A percentile compares a stretch with the other conserved stretches of the same genome.
Conservation (phyloP, 441 rosid genomes). For the Geranium incanum region DNA sequence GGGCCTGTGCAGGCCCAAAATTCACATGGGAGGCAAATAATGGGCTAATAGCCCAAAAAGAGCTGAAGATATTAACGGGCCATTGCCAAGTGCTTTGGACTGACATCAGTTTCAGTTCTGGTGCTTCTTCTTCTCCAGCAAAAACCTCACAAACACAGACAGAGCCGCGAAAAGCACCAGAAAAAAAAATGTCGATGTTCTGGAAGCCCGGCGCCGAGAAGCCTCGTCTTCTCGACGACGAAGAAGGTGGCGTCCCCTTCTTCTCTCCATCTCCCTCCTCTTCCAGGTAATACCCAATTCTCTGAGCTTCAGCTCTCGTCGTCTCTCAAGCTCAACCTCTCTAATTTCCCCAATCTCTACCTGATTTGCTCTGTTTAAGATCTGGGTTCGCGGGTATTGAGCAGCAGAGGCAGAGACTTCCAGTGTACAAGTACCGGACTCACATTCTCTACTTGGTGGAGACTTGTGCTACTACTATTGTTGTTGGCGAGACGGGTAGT, state of each 20-base stretch:
- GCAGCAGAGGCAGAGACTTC: constrained; percentile 82
- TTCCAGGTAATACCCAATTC: constrained; percentile 6
- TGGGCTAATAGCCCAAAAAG: background rate
- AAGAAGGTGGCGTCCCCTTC: constrained; percentile 88
- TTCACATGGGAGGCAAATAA: background rate
- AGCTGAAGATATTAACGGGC: background rate
- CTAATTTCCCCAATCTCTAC: background rate
- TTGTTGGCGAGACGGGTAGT: constrained; percentile 97
- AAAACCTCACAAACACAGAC: background rate
- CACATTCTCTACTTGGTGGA: constrained; percentile 78
- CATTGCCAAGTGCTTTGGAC: background rate
- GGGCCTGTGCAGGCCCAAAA: background rate
- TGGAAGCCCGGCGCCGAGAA: constrained; percentile 93
- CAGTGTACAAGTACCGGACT: constrained; percentile 74
- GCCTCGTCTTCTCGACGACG: constrained; percentile 83
- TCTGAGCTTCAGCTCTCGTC: background rate
- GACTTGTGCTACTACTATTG: constrained; percentile 73
- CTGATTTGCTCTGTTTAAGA: constrained; percentile 26
- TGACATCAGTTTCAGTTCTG: background rate
- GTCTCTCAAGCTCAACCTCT: background rate
- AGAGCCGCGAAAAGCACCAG: background rate
- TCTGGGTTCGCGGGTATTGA: constrained; percentile 67
- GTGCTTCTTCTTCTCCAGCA: background rate
- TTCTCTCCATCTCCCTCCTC: constrained; percentile 49
- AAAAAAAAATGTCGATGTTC: constrained; percentile 53